Evolutionary conservation across 306 rosid species (phyloP).

Genomic region (Quillaja saponaria): DNA sequence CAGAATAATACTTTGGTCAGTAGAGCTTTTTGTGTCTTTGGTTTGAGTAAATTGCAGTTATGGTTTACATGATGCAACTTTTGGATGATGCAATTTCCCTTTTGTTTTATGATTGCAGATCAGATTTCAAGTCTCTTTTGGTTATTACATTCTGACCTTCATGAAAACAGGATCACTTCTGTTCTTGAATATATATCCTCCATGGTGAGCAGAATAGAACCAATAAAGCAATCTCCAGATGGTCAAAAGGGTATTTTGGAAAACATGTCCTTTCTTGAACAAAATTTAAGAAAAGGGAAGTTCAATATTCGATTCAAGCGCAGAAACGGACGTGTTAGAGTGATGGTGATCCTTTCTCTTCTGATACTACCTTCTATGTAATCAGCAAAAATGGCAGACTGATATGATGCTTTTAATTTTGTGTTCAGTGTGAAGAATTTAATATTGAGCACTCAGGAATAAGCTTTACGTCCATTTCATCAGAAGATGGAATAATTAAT

Average conservation of each 20-base stretch:
- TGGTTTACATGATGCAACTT: slow-evolving; percentile 13
- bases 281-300: slow-evolving; percentile 58
- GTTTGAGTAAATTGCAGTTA: slow-evolving; percentile 5
- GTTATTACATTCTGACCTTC: slow-evolving; percentile 79
- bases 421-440: slow-evolving; percentile 65
- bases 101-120: slow-evolving; percentile 47
- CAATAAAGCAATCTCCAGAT: slow-evolving; percentile 48
- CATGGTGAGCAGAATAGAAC: slow-evolving; percentile 72
- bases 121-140: slow-evolving; percentile 79
- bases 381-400: slow-evolving; percentile 26
- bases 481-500: slow-evolving; percentile 48
- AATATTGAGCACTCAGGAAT: slow-evolving; percentile 57
- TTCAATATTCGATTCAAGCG: slow-evolving; percentile 76
- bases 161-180: slow-evolving; percentile 65
- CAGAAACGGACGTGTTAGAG: slow-evolving; percentile 94
- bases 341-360: slow-evolving; percentile 55
- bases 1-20: slow-evolving; percentile 6
- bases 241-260: slow-evolving; percentile 40
- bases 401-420: slow-evolving; percentile 20
- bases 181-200: slow-evolving; percentile 82
- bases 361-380: slow-evolving; percentile 11
- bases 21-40: background rate
- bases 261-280: slow-evolving; percentile 39
- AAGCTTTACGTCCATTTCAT: slow-evolving; percentile 49
- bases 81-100: slow-evolving; percentile 21